Evolutionary conservation across 805 yeast genomes (phyloP).

Genomic region (Metschnikowia chrysomelidarum): DNA sequence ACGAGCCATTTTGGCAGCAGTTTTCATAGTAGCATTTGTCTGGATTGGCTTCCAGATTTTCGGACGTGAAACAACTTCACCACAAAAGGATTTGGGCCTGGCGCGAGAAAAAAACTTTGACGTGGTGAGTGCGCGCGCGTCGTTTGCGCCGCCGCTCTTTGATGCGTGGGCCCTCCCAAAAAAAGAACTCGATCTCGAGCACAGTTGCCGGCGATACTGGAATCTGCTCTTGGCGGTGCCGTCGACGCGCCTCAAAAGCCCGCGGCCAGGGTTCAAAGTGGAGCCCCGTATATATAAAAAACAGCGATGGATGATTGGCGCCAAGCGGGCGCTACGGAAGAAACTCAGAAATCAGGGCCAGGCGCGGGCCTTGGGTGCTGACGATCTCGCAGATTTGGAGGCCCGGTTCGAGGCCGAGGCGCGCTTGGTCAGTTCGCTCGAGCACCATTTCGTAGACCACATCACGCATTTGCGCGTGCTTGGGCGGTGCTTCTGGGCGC

Average conservation of each 20-base stretch:
- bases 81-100: no score
- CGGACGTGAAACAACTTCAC: no score
- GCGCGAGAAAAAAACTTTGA: no score
- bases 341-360: slow-evolving; percentile 16
- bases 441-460: slow-evolving; percentile 16
- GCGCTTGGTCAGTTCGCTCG: slow-evolving; percentile 4
- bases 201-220: slow-evolving; percentile 5
- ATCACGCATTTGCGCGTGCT: slow-evolving; percentile 21
- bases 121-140: slow-evolving; percentile 3
- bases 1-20: background rate
- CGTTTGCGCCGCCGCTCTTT: background rate
- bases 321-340: slow-evolving; percentile 16
- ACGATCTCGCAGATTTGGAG: slow-evolving; percentile 12
- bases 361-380: slow-evolving; percentile 9
- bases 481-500: slow-evolving; percentile 1
- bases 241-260: slow-evolving; percentile 1
- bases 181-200: background rate
- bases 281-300: slow-evolving; percentile 23
- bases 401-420: slow-evolving; percentile 1
- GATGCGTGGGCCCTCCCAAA: slow-evolving; percentile 4
- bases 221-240: slow-evolving; percentile 2
- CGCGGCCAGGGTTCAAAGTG: slow-evolving; percentile 2
- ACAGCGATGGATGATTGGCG: slow-evolving; percentile 26
- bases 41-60: no score
- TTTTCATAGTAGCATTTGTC: no score